Base-by-base conservation (phyloP, 768 basidiomycete genomes). In the Infundibulicybe gibba region DNA sequence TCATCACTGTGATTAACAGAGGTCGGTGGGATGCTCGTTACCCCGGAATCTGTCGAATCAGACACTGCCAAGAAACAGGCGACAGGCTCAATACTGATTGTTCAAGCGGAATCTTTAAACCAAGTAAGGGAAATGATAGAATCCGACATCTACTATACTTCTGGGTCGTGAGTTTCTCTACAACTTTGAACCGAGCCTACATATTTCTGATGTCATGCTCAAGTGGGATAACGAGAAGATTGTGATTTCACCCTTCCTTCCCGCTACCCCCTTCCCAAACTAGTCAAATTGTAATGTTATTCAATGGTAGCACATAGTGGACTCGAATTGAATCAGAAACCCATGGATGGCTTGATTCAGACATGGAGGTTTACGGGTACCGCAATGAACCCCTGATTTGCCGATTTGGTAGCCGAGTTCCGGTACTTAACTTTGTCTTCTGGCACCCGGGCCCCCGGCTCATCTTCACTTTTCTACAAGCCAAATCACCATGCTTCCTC, bases 221-320 rank as follows among this genome's bases (percentile, higher is more conserved):
- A 46, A 85, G 82, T 84, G 83, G 82, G 80, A 85, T 54, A 73
- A 67, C 49, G 75, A 80, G 53, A 77, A 74, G 54, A 47, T 83
- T 30, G 62, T 72, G 3, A 76, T 84, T 45, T 48, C 70, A 32
- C 81, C 81, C 6, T 70, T 75, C 40, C 31, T 70, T n/a, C 58
- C 71, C 47, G 70, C 68, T 40, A 66, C 65, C 15, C 51, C 51
- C 9, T 58, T 61, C 35, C 58, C 60, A 25, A 25, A 25, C 8
- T 25, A 25, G 25, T n/a, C n/a, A n/a, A n/a, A n/a, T n/a, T n/a
- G n/a, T n/a, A 25, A 25, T 8, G 8, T 25, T 25, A 25, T 25
- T 25, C 3, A 4, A 25, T 25, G 25, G 25, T 25, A n/a, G n/a
- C n/a, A n/a, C n/a, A n/a, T n/a, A n/a, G n/a, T n/a, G n/a, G n/a